These are phyloP conservation scores for Athelia sp. DNA, from an alignment of 1,284 basidiomycete species.

Conservation along the genomic window DNA sequence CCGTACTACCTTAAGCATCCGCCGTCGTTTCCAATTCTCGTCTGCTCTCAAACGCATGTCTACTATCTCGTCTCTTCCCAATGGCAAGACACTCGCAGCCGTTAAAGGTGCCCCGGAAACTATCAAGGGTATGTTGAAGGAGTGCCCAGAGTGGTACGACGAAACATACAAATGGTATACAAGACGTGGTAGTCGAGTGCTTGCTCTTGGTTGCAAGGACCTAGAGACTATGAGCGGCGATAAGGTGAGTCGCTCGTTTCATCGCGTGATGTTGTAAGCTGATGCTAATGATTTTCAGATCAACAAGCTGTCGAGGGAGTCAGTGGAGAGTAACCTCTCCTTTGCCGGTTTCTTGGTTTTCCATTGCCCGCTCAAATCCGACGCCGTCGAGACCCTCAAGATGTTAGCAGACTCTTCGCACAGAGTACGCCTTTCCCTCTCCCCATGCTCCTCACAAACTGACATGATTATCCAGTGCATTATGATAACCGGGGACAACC, in stretches of 20 bases:
- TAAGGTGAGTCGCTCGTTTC: constrained; percentile 41
- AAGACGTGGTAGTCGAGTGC: constrained; percentile 83
- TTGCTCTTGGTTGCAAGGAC: constrained; percentile 85
- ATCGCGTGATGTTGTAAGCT: neutral
- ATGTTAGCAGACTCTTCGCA: constrained; percentile 95
- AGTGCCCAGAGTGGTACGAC: constrained; percentile 78
- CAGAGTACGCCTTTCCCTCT: constrained; percentile 56
- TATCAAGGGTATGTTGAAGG: constrained; percentile 78
- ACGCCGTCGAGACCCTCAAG: constrained; percentile 84
- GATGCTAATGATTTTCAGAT: constrained; percentile 51
- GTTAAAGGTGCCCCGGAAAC: constrained; percentile 97
- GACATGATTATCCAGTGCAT: constrained; percentile 58
- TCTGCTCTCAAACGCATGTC: constrained; percentile 96
- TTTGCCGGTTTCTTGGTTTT: constrained; percentile 96
- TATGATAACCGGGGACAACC: constrained; percentile 98
- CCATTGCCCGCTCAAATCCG: constrained; percentile 93
- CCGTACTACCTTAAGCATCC: constrained; percentile 64
- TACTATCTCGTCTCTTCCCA: constrained; percentile 73
- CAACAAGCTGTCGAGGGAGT: constrained; percentile 75
- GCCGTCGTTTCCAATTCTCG: constrained; percentile 93
- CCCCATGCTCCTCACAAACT: neutral
- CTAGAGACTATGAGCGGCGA: constrained; percentile 63
- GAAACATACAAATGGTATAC: constrained; percentile 93
- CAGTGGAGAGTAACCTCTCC: constrained; percentile 70
- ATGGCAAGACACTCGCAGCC: constrained; percentile 54